Conservation (phyloP, 2,329 filamentous ascomycete genomes). For the Arthrobotrys musiformis region DNA sequence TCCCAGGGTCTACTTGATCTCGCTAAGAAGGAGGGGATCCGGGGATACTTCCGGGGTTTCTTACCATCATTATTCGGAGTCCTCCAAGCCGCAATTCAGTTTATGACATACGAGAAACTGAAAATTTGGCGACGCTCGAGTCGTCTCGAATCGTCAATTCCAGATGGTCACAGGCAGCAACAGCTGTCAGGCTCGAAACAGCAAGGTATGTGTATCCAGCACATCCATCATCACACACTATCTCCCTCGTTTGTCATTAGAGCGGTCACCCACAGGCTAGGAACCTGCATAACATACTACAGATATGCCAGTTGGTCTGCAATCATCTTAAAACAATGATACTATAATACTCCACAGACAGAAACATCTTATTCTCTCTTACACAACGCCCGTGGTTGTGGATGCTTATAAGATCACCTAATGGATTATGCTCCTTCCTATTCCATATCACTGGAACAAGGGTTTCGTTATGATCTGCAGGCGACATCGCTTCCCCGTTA, state of each 20-base stretch:
- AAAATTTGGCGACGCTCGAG: slow-evolving; percentile 64
- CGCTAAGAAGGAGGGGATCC: slow-evolving; percentile 75
- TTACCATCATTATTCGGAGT: slow-evolving; percentile 85
- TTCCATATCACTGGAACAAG: slow-evolving; percentile 50
- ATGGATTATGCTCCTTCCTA: slow-evolving; percentile 50
- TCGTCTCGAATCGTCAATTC: slow-evolving; percentile 31
- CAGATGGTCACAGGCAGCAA: slow-evolving; percentile 31
- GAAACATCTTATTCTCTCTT: slow-evolving; percentile 8
- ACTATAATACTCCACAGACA: slow-evolving; percentile 4
- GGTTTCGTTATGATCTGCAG: slow-evolving; percentile 45
- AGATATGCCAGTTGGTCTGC: slow-evolving; percentile 2
- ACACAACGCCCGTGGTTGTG: slow-evolving; percentile 20
- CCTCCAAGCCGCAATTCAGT: slow-evolving; percentile 91
- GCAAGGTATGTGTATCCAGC: slow-evolving; percentile 33
- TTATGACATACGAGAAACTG: slow-evolving; percentile 87
- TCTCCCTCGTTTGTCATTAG: background rate
- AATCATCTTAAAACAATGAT: slow-evolving; percentile 32
- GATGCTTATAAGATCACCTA: slow-evolving; percentile 48
- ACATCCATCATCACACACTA: background rate
- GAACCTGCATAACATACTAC: slow-evolving; percentile 17
- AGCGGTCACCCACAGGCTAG: background rate
- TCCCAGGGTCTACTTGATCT: slow-evolving; percentile 75
- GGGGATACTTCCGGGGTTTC: slow-evolving; percentile 88
- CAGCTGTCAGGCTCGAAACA: slow-evolving; percentile 26
- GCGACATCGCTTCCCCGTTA: slow-evolving; percentile 23